Evolutionary conservation across 164 flowering plant genomes (phyloP).

Genomic region (Echeveria elegans): DNA sequence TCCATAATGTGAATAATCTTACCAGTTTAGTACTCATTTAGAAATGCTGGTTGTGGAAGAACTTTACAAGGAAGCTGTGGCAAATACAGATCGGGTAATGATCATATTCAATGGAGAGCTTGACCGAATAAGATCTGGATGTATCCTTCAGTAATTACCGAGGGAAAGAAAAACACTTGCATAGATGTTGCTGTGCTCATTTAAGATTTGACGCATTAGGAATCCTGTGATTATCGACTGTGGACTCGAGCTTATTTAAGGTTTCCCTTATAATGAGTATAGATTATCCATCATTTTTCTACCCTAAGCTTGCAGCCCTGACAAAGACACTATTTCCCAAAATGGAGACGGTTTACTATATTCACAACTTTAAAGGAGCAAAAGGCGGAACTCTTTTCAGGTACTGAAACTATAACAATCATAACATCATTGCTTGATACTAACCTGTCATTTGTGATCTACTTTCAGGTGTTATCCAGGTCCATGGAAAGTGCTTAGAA

Average conservation of each 20-base stretch:
- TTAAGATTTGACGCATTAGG: not conserved
- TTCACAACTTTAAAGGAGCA: slow-evolving; percentile 90
- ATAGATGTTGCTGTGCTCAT: not conserved
- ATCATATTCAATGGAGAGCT: slow-evolving; percentile 94
- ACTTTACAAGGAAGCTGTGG: slow-evolving; percentile 76
- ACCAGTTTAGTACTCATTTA: slow-evolving; percentile 18
- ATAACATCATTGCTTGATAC: not conserved
- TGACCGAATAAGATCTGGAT: slow-evolving; percentile 90
- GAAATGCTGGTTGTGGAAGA: slow-evolving; percentile 99
- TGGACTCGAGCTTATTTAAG: not conserved
- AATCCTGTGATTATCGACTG: not conserved
- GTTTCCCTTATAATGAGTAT: slow-evolving; percentile 25
- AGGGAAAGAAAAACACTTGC: not conserved
- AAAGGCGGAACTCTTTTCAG: slow-evolving; percentile 89
- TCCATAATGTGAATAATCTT: not conserved
- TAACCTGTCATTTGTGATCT: not conserved
- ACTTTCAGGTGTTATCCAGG: slow-evolving; percentile 72
- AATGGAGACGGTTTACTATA: slow-evolving; percentile 84
- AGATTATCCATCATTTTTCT: slow-evolving; percentile 96
- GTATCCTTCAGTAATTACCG: slow-evolving; percentile 54
- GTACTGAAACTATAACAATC: slow-evolving; percentile 18
- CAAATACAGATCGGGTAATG: slow-evolving; percentile 45
- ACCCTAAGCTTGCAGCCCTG: slow-evolving; percentile 88
- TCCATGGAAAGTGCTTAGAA: slow-evolving; percentile 80
- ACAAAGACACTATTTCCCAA: slow-evolving; percentile 62